phyloP scores from a whole-genome alignment of 1,284 basidiomycete genomes.

The Tylopilus sp. region DNA sequence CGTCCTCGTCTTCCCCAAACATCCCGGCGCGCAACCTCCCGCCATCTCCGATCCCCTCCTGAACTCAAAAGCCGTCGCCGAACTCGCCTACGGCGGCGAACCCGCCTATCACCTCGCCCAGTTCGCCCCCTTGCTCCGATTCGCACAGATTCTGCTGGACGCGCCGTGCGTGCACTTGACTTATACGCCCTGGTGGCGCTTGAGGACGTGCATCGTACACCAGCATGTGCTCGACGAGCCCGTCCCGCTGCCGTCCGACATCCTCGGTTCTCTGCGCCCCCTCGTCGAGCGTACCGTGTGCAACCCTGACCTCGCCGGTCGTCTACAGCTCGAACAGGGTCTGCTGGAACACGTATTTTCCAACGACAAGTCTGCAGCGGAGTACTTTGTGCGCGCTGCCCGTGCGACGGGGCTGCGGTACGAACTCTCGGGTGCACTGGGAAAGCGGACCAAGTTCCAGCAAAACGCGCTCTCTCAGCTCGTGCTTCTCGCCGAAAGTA shows the following conservation, averaged over 20 bases:
- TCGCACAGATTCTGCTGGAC: slow-evolving; percentile 70
- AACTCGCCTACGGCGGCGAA: slow-evolving; percentile 84
- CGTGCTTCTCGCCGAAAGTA: slow-evolving; percentile 88
- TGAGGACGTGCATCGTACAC: slow-evolving; percentile 74
- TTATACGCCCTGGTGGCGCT: slow-evolving; percentile 70
- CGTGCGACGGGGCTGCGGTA: slow-evolving; percentile 77
- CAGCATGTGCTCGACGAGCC: slow-evolving; percentile 85
- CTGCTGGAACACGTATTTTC: slow-evolving; percentile 70
- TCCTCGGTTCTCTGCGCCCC: slow-evolving; percentile 47
- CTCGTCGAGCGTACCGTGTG: slow-evolving; percentile 41
- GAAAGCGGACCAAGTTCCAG: slow-evolving; percentile 95
- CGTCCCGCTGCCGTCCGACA: slow-evolving; percentile 52
- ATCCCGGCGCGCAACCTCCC: slow-evolving; percentile 17
- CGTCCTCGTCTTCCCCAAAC: slow-evolving; percentile 40
- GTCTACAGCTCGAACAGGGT: slow-evolving; percentile 76
- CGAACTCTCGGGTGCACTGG: slow-evolving; percentile 89
- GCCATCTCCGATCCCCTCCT: slow-evolving; percentile 50
- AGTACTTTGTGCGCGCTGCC: slow-evolving; percentile 78
- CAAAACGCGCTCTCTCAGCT: slow-evolving; percentile 82
- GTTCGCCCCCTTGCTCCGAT: slow-evolving; percentile 66
- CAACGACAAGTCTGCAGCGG: slow-evolving; percentile 75
- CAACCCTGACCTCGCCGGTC: slow-evolving; percentile 64
- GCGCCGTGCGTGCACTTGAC: slow-evolving; percentile 44
- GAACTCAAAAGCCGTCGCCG: slow-evolving; percentile 65
- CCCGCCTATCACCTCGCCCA: slow-evolving; percentile 91